Percentiles rank a stretch among this genome's conserved stretches.
phyloP scores from a whole-genome alignment of 2,329 filamentous ascomycete genomes.

The Arthrinium puccinioides region DNA sequence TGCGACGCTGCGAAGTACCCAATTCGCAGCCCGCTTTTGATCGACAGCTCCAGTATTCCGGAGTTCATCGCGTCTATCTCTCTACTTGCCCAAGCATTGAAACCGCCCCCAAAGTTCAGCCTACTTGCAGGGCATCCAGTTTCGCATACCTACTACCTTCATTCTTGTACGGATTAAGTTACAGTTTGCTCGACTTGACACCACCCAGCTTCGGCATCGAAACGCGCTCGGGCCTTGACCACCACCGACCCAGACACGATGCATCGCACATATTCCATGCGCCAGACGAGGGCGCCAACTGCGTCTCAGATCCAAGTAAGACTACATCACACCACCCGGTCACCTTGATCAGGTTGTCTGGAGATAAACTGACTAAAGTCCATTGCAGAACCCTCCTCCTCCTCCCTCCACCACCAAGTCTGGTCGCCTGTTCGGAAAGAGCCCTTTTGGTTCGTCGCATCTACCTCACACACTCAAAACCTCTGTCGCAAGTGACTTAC shows the following conservation, averaged over 20 bases:
- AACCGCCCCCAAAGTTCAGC: too few relatives aligned
- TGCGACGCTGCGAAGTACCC: too few relatives aligned
- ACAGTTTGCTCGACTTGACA: too few relatives aligned
- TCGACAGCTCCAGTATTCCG: slow-evolving; percentile 1
- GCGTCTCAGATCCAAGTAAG: slow-evolving; percentile 65
- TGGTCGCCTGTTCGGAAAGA: slow-evolving; percentile 79
- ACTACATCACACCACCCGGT: background rate
- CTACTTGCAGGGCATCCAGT: too few relatives aligned
- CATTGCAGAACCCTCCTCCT: slow-evolving; percentile 76
- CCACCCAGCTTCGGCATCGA: too few relatives aligned
- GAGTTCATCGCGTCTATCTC: too few relatives aligned
- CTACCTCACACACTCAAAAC: slow-evolving; percentile 1
- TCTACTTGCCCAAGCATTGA: too few relatives aligned
- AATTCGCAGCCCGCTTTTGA: slow-evolving; percentile 3
- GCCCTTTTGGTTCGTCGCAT: slow-evolving; percentile 67
- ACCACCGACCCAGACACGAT: slow-evolving; percentile 43
- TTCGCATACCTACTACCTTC: too few relatives aligned
- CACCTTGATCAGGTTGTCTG: too few relatives aligned
- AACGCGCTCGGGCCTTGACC: background rate
- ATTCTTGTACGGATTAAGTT: too few relatives aligned
- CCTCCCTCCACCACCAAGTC: slow-evolving; percentile 87
- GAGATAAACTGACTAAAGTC: background rate
- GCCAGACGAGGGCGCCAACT: slow-evolving; percentile 91
- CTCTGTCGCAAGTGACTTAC: background rate
- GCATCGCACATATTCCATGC: slow-evolving; percentile 99